Evolutionary conservation across 768 basidiomycete genomes (phyloP).

Genomic region (Inosperma sp.): DNA sequence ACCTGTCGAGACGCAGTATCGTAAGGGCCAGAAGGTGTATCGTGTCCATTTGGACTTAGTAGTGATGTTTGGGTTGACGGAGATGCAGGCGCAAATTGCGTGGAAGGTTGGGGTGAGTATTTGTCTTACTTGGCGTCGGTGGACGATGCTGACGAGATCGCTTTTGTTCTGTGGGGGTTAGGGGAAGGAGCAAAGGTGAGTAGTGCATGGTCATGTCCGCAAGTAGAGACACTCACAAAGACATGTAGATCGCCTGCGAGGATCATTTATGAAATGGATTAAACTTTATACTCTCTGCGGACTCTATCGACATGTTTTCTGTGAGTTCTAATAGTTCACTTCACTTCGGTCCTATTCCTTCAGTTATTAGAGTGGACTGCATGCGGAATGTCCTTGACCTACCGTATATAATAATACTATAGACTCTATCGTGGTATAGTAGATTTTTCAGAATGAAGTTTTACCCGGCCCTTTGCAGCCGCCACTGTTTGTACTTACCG

Average conservation of each 20-base stretch:
- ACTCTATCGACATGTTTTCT: background rate
- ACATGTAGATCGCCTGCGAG: background rate
- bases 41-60: slow-evolving; percentile 8
- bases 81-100: slow-evolving; percentile 11
- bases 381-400: too few species aligned
- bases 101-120: slow-evolving; percentile 9
- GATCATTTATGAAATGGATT: slow-evolving; percentile 1
- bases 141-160: background rate
- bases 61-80: slow-evolving; percentile 11
- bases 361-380: too few species aligned
- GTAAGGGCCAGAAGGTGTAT: slow-evolving; percentile 1
- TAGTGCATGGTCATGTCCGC: background rate
- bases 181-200: slow-evolving; percentile 3
- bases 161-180: background rate
- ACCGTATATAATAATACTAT: too few species aligned
- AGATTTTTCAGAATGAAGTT: too few species aligned
- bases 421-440: too few species aligned
- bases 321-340: background rate
- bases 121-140: background rate
- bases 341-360: too few species aligned
- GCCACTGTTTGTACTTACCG: too few species aligned
- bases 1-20: background rate
- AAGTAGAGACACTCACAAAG: background rate
- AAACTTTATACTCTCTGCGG: background rate
- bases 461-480: too few species aligned